Base-by-base conservation (phyloP, 140 eudicot genomes). In the Ambrosia hybrid region DNA sequence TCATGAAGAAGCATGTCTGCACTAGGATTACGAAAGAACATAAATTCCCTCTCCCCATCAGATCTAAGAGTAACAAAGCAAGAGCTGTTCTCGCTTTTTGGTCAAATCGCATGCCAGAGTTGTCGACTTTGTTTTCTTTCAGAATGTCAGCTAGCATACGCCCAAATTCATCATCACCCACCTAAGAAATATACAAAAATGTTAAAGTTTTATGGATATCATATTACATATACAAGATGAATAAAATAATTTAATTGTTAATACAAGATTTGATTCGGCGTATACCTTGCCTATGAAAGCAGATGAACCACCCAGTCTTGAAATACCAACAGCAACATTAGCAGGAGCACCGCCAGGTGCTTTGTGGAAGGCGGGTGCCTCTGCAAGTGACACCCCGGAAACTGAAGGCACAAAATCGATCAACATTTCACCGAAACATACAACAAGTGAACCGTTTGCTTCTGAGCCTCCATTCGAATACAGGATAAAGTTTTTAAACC, bases 281-380 rank as follows among this genome's bases (percentile, higher is more conserved):
- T 45, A 21, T 60, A 92, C 98, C 92, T 92, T 92, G 66, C 98
- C 98, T 33, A 92, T 81, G 81, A 92, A 92, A 76, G 98, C 96
- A 0, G 98, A 81, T 12, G 95, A 92, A 76, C 98, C 98, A 56
- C 98, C 98, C 48, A 92, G 68, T 71, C 87, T 82, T 64, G 98
- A 75, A 57, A 92, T 70, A 57, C 98, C 86, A 57, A 89, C 98
- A 71, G 96, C 98, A 75, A 92, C 98, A 67, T 92, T 92, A 74
- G 98, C 98, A 71, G 98, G 96, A 65, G 98, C 98, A 67, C 98
- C 98, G 33, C 98, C 98, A 5, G 98, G 87, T 63, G 98, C 98
- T 79, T 92, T 89, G 36, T 85, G 78, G 71, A 92, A 92, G 61
- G 88, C 83, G 51, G 96, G 92, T 75, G 98, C 96, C 80, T 89